These are phyloP conservation scores for Pseudopyrenochaeta lycopersici DNA, from an alignment of 2,329 filamentous ascomycete species.

Conservation along the genomic window DNA sequence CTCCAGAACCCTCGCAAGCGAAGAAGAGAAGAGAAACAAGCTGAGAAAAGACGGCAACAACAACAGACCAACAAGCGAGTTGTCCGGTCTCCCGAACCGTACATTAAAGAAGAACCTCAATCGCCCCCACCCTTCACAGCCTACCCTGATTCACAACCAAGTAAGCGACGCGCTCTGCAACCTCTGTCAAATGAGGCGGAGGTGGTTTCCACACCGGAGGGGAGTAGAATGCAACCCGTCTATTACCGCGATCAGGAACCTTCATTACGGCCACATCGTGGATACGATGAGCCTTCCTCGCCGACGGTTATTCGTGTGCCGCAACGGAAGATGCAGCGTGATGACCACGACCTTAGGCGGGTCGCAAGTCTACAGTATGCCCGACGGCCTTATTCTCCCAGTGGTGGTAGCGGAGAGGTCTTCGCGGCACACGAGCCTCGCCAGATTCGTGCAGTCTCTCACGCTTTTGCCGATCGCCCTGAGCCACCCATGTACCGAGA, in stretches of 20 bases:
- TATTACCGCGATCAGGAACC: conserved; percentile 54
- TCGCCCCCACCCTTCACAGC: conserved; percentile 66
- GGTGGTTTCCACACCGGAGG: conserved; percentile 48
- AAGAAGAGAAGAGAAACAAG: conserved; percentile 55
- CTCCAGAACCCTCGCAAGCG: conserved; percentile 61
- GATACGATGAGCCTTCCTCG: conserved; percentile 52
- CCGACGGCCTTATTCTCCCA: conserved; percentile 54
- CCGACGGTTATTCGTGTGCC: conserved; percentile 51
- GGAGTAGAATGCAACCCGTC: conserved; percentile 53
- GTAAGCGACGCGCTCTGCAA: conserved; percentile 52
- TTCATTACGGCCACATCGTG: conserved; percentile 51
- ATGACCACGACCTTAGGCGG: conserved; percentile 57
- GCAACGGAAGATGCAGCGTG: conserved; percentile 50
- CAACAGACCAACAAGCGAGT: conserved; percentile 48
- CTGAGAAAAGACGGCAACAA: conserved; percentile 45
- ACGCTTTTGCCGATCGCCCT: conserved; percentile 53
- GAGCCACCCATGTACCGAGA: conserved; percentile 49
- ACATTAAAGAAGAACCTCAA: conserved; percentile 70
- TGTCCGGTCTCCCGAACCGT: conserved; percentile 54
- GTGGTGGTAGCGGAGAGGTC: conserved; percentile 34
- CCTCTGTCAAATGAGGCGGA: conserved; percentile 49
- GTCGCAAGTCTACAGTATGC: conserved; percentile 59
- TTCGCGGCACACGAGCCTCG: conserved; percentile 51
- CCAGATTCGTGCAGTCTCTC: conserved; percentile 52
- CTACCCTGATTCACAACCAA: conserved; percentile 47